Conservation (phyloP, 306 rosid species). For the Acmispon strigosus region DNA sequence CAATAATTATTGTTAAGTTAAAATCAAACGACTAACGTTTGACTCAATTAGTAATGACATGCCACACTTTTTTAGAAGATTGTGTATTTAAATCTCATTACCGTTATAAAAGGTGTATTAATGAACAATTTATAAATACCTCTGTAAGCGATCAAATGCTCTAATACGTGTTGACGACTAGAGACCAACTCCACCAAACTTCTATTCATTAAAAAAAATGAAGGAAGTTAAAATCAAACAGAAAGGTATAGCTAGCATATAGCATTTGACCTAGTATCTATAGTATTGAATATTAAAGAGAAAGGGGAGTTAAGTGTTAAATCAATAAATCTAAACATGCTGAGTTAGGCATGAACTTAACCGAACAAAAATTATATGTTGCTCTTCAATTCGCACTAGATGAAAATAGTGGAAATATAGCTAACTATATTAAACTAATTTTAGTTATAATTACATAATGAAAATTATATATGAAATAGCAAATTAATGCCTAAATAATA, state of each 20-base stretch:
- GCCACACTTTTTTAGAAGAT: too few relatives aligned
- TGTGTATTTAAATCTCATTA: too few relatives aligned
- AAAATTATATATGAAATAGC: not conserved
- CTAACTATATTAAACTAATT: not conserved
- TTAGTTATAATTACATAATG: not conserved
- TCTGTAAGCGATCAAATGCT: too few relatives aligned
- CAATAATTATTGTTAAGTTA: not conserved
- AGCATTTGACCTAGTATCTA: slow-evolving; percentile 28
- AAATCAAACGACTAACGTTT: too few relatives aligned
- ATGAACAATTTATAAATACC: too few relatives aligned
- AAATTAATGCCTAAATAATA: too few relatives aligned
- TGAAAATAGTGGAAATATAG: not conserved
- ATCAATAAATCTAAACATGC: slow-evolving; percentile 7
- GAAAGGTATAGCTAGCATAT: not conserved
- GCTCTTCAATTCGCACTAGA: not conserved
- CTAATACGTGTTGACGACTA: too few relatives aligned
- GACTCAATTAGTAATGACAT: too few relatives aligned
- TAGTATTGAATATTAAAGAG: not conserved
- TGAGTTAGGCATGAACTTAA: slow-evolving; percentile 17
- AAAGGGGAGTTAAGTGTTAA: slow-evolving; percentile 9
- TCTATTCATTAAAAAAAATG: too few relatives aligned
- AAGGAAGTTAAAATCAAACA: not conserved
- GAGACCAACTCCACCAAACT: too few relatives aligned
- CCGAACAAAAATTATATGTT: not conserved
- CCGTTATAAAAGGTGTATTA: too few relatives aligned